Percentiles rank a stretch among this genome's conserved stretches.
Evolutionary conservation across 768 basidiomycete species (phyloP).

Genomic region (Boletus pseudopeckii): DNA sequence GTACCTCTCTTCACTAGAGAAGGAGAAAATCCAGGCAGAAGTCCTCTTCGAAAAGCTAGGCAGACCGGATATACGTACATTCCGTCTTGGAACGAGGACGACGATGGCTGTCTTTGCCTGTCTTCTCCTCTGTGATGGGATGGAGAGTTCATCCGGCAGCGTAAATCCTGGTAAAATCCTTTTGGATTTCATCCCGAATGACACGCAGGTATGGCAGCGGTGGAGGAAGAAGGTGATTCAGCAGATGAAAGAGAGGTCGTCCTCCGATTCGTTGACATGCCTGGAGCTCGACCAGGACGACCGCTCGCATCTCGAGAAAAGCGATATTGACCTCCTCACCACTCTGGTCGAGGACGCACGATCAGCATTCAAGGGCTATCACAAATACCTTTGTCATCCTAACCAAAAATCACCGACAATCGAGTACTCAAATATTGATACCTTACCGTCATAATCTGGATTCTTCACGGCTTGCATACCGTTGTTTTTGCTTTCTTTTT

Average conservation of each 20-base stretch:
- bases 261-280: background rate
- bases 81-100: constrained; percentile 22
- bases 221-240: constrained; percentile 24
- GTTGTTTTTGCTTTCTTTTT: background rate
- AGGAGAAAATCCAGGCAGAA: constrained; percentile 25
- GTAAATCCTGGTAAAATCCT: constrained; percentile 17
- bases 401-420: background rate
- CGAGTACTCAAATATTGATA: background rate
- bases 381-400: background rate
- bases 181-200: constrained; percentile 20
- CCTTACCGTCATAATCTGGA: background rate
- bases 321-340: constrained; percentile 11
- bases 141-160: constrained; percentile 13
- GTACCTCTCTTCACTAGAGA: constrained; percentile 37
- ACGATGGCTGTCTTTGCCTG: constrained; percentile 24
- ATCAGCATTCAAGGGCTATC: constrained; percentile 21
- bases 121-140: constrained; percentile 23
- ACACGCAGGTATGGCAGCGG: constrained; percentile 23
- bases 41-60: constrained; percentile 17
- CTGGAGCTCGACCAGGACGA: constrained; percentile 12
- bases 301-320: background rate
- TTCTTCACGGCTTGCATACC: background rate
- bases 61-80: constrained; percentile 16
- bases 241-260: constrained; percentile 13
- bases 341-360: constrained; percentile 17